These are phyloP conservation scores for Tilletia setariae DNA, from an alignment of 1,284 basidiomycete species.

Conservation along the genomic window DNA sequence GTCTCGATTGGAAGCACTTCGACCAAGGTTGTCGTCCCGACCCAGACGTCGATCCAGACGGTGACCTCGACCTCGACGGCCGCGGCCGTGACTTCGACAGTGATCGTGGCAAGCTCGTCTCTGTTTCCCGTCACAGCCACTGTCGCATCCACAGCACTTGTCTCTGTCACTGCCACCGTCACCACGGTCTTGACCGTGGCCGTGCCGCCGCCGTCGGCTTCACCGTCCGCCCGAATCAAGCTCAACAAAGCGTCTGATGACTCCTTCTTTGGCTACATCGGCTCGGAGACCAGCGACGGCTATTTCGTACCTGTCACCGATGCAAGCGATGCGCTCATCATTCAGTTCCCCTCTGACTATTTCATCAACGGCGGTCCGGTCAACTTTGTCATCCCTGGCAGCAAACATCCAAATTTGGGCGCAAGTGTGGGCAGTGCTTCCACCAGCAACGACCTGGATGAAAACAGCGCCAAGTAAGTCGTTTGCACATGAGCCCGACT, in stretches of 20 bases:
- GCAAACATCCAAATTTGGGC: too few relatives aligned
- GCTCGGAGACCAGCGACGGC: too few relatives aligned
- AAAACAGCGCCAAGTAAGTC: too few relatives aligned
- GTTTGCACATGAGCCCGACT: too few relatives aligned
- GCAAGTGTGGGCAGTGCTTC: too few relatives aligned
- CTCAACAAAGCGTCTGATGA: background rate
- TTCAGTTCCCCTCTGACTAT: too few relatives aligned
- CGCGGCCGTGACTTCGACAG: background rate
- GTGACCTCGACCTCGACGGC: background rate
- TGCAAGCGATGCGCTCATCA: too few relatives aligned
- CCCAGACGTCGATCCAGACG: background rate
- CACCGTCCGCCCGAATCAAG: background rate
- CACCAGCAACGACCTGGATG: too few relatives aligned
- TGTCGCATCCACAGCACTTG: background rate
- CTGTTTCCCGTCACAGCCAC: conserved; percentile 6
- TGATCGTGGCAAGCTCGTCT: background rate
- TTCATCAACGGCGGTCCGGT: too few relatives aligned
- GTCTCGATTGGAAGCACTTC: background rate
- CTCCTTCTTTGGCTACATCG: background rate
- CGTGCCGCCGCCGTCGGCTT: background rate
- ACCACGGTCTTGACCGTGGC: background rate
- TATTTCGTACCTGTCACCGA: too few relatives aligned
- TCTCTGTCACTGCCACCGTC: background rate
- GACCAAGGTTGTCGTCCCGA: background rate
- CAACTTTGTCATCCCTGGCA: too few relatives aligned